Evolutionary conservation across 1,139 yeast species (phyloP).

Genomic region (Kodamaea ohmeri): DNA sequence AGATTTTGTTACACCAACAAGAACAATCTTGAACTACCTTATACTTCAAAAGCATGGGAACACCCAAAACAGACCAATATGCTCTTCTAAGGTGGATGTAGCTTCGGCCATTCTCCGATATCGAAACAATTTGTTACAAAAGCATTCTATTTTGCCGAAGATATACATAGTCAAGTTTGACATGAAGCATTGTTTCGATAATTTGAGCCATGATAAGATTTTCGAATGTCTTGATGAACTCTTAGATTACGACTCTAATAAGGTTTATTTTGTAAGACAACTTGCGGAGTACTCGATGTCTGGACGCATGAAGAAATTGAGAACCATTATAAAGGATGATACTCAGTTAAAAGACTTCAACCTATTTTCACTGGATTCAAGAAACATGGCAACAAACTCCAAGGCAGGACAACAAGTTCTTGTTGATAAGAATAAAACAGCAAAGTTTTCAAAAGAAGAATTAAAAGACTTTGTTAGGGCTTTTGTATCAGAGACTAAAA

Average conservation of each 20-base stretch:
- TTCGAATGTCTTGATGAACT: slow-evolving; percentile 27
- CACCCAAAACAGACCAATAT: slow-evolving; percentile 18
- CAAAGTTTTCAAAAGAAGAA: slow-evolving; percentile 23
- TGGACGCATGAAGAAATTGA: slow-evolving; percentile 13
- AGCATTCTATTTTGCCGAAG: slow-evolving; percentile 27
- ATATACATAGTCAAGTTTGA: slow-evolving; percentile 70
- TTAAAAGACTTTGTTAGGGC: slow-evolving; percentile 23
- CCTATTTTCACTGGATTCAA: slow-evolving; percentile 8
- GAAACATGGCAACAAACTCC: background rate
- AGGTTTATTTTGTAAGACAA: slow-evolving; percentile 24
- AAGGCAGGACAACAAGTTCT: slow-evolving; percentile 1
- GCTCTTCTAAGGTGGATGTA: slow-evolving; percentile 29
- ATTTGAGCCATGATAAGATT: slow-evolving; percentile 55
- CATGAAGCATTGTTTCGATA: slow-evolving; percentile 75
- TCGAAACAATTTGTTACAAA: slow-evolving; percentile 15
- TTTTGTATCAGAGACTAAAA: background rate
- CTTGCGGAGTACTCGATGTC: slow-evolving; percentile 14
- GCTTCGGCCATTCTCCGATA: slow-evolving; percentile 25
- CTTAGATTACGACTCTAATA: slow-evolving; percentile 21
- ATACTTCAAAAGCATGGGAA: slow-evolving; percentile 3
- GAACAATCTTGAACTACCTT: slow-evolving; percentile 17
- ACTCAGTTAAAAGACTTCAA: slow-evolving; percentile 17
- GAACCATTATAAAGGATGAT: slow-evolving; percentile 15
- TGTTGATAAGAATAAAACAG: slow-evolving; percentile 30
- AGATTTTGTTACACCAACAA: slow-evolving; percentile 35